Conservation (phyloP, 805 yeast species). For the Kuraishia piskuri region DNA sequence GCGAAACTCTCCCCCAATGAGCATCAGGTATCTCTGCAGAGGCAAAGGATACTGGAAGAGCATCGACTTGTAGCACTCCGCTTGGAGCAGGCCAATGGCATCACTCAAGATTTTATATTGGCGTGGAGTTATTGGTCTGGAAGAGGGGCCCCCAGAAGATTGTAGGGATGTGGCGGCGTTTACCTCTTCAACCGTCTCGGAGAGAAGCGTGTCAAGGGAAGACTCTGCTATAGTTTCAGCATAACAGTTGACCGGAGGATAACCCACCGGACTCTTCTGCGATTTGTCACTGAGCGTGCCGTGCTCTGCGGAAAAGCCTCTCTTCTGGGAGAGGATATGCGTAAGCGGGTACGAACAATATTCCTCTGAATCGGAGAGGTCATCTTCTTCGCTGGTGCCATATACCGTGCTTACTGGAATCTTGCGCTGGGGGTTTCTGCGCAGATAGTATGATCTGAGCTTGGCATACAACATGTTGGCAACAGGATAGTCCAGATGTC, state of each 20-base stretch:
- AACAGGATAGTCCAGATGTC: background rate
- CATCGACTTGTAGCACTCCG: background rate
- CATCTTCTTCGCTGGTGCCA: background rate
- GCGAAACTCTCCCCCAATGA: background rate
- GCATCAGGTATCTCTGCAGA: background rate
- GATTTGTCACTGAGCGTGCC: no score
- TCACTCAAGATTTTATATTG: background rate
- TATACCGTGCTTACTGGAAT: background rate
- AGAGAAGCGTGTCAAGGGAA: background rate
- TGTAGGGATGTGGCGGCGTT: background rate
- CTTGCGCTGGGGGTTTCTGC: background rate
- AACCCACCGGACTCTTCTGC: background rate
- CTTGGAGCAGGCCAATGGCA: background rate
- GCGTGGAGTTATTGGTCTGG: background rate
- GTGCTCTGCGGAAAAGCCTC: no score
- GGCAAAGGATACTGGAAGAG: background rate
- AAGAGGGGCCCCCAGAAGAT: background rate
- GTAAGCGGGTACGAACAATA: background rate
- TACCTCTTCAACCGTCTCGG: background rate
- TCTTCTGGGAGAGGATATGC: no score
- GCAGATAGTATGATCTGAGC: background rate
- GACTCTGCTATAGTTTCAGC: background rate
- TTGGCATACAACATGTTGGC: background rate
- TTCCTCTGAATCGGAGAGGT: background rate
- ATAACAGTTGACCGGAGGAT: background rate